Conservation (phyloP, 345 rosid genomes). For the Geranium rotundifolium region DNA sequence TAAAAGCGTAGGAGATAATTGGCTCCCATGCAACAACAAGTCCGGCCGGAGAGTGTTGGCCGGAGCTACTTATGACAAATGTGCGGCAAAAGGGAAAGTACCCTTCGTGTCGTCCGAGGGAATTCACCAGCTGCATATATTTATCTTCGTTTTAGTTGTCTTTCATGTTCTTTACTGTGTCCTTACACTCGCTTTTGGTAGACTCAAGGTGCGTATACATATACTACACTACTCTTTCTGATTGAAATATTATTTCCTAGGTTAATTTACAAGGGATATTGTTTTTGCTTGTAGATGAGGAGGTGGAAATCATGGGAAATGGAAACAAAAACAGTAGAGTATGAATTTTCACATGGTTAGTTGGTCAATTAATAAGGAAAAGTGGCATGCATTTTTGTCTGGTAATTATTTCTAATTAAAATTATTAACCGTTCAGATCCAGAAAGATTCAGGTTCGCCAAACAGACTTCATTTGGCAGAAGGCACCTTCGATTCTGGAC, state of each 20-base stretch:
- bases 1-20: slow-evolving; percentile 6
- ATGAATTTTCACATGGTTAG: slow-evolving; percentile 62
- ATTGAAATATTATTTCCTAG: too few species aligned
- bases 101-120: slow-evolving; percentile 75
- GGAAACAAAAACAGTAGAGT: slow-evolving; percentile 74
- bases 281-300: slow-evolving; percentile 46
- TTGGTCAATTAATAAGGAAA: too few species aligned
- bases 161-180: slow-evolving; percentile 71
- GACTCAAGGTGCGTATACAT: slow-evolving; percentile 43
- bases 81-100: slow-evolving; percentile 61
- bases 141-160: slow-evolving; percentile 78
- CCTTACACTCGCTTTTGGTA: slow-evolving; percentile 59
- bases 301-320: slow-evolving; percentile 84
- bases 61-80: slow-evolving; percentile 30
- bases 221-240: too few species aligned
- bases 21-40: slow-evolving; percentile 12
- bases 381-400: not conserved
- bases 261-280: too few species aligned
- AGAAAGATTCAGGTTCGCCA: slow-evolving; percentile 81
- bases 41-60: slow-evolving; percentile 38
- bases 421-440: slow-evolving; percentile 37
- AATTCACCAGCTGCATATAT: slow-evolving; percentile 80
- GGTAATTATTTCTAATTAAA: too few species aligned
- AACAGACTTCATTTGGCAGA: slow-evolving; percentile 90
- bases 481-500: slow-evolving; percentile 76